Evolutionary conservation across 805 yeast species (phyloP), one percentile per base, ranked within the genome.

Genomic region (Alloascoidea hylecoeti): DNA sequence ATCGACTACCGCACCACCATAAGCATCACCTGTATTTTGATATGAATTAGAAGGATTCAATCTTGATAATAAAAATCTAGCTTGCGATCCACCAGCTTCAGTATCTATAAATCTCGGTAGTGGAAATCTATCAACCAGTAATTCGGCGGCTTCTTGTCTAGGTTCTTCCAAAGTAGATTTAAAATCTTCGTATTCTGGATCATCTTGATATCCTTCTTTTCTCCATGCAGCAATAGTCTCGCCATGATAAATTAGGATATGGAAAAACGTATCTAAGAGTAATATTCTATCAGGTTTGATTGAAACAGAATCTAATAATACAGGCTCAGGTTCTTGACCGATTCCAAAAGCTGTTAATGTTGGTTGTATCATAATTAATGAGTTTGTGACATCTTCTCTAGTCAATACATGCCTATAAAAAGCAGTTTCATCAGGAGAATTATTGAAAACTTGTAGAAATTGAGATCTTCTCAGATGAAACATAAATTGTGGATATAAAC

Each of bases 381-480:
- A 82, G 62, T 89, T 92, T 46, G 81, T 79, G 34, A 89, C 81
- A 55, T 92, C 96, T 53, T 92, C 96, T 46, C 89, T 77, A 54
- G 82, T 71, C 54, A 92, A 72, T 14, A 85, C 78, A 58, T 92
- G 98, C 57, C 96, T 77, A 61, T 89, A 85, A 60, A 88, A 92
- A 30, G 96, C 95, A 34, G 97, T 86, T 64, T 92, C 99, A 64
- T 92, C 99, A 2, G 98, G 98, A 4, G 98, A 92, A 60, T 88
- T 88, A 62, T 92, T 92, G 69, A 92, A 92, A 35, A 89, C 95
- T 57, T 85, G 94, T 56, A 92, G 65, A 58, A 92, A 88, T 60
- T 89, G 97, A 1, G 96, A 85, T 57, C 98, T 78, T 63, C 98
- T 81, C 61, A 92, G 68, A 56, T 92, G 94, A 63, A 81, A 92